Evolutionary conservation across 306 rosid genomes (phyloP), one percentile per base, ranked within the genome.

Genomic region (Cicer chorassanicum): DNA sequence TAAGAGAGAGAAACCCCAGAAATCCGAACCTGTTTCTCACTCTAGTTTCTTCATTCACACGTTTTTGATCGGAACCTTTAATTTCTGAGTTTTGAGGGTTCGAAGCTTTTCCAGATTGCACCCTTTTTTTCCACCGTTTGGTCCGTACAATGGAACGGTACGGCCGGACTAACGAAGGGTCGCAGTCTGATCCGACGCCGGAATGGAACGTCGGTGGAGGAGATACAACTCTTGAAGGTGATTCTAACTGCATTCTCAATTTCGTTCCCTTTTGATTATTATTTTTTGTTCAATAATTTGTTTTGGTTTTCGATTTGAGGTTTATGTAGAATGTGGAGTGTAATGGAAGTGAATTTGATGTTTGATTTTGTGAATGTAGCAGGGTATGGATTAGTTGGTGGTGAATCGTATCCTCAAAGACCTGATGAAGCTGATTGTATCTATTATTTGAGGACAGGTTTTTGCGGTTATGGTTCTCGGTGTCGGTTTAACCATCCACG

Each of bases 401-500:
- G 81, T 18, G 99, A 95, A 84, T 84, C 93, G 65, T 95, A 95
- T 76, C 99, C 99, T 36, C 91, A 85, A 24, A 82, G 99, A 6
- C 96, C 98, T 11, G 89, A 88, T 53, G 99, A 89, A 80, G 89
- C 93, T 60, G 89, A 95, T 87, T 95, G 99, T 86, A 92, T 84
- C 77, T 84, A 86, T 82, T 95, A 86, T 77, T 68, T 95, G 82
- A 85, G 87, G 56, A 95, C 98, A 7, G 99, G 99, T 21, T 74
- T 70, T 81, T 95, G 99, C 82, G 99, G 97, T 51, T 95, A 87
- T 64, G 99, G 98, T 84, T 42, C 92, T 0, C 84, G 99, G 61
- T 95, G 99, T 84, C 96, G 99, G 84, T 95, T 85, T 86, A 95
- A 95, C 75, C 99, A 95, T 85, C 99, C 99, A 38, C 97, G 89